Conservation (phyloP, 345 rosid species). For the Acer negundo region DNA sequence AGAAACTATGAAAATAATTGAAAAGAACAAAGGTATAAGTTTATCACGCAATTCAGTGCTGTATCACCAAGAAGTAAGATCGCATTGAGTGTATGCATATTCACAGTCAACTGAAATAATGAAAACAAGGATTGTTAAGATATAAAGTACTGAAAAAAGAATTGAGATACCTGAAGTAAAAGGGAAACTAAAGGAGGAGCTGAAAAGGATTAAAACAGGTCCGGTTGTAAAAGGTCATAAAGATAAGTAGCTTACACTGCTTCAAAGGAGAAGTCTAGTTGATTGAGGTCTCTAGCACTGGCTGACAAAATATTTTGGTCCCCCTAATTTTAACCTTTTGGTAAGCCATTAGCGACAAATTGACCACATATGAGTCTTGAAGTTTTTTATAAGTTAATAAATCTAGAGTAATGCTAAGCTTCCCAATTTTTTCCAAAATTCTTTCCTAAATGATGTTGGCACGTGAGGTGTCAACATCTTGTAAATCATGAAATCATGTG, state of each 20-base stretch:
- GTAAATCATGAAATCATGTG: too few species aligned
- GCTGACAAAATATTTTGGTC: neutral
- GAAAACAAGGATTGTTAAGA: constrained; percentile 15
- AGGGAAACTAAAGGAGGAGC: neutral
- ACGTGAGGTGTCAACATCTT: too few species aligned
- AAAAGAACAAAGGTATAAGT: neutral
- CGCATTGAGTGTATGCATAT: constrained; percentile 59
- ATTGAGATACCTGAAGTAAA: neutral
- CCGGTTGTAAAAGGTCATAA: neutral
- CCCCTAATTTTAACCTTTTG: neutral
- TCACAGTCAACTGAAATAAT: constrained; percentile 57
- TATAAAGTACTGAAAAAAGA: neutral
- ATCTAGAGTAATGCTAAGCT: too few species aligned
- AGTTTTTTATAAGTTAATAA: too few species aligned
- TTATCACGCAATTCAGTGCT: constrained; percentile 63
- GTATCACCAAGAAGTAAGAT: constrained; percentile 61
- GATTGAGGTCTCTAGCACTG: neutral
- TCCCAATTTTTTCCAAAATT: too few species aligned
- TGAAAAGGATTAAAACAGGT: neutral
- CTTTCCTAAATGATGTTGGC: too few species aligned
- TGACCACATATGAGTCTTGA: neutral
- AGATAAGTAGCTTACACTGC: neutral
- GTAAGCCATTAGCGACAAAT: neutral
- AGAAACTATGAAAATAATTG: neutral
- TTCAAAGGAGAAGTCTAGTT: neutral